Evolutionary conservation across 805 yeast species (phyloP).

Genomic region (Suhomyces sp.): DNA sequence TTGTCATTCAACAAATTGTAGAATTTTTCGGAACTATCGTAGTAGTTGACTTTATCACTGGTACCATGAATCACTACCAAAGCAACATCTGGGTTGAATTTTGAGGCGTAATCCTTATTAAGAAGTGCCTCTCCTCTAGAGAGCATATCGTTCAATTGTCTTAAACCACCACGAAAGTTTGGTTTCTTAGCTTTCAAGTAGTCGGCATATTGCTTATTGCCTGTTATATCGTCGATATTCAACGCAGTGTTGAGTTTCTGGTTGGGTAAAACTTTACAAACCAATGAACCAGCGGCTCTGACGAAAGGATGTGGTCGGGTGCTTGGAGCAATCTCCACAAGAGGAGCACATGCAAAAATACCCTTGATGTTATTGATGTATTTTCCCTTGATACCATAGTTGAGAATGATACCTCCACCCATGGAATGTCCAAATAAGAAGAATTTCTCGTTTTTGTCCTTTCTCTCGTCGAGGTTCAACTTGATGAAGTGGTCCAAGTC

Average conservation of each 20-base stretch:
- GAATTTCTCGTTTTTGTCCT: constrained; percentile 36
- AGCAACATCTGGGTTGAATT: constrained; percentile 42
- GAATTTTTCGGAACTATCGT: constrained; percentile 46
- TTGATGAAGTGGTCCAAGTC: constrained; percentile 62
- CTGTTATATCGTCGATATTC: constrained; percentile 53
- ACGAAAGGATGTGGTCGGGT: constrained; percentile 53
- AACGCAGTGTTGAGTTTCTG: constrained; percentile 55
- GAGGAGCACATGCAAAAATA: constrained; percentile 57
- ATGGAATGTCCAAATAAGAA: constrained; percentile 69
- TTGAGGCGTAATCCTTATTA: constrained; percentile 33
- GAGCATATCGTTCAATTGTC: constrained; percentile 61
- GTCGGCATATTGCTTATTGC: constrained; percentile 45
- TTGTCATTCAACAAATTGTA: constrained; percentile 29
- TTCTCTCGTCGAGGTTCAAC: constrained; percentile 36
- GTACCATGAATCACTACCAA: constrained; percentile 62
- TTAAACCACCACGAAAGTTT: constrained; percentile 51
- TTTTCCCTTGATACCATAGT: constrained; percentile 60
- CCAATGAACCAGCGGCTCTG: constrained; percentile 41
- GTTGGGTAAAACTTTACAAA: constrained; percentile 43
- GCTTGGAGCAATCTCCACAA: constrained; percentile 55
- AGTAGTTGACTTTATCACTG: constrained; percentile 60
- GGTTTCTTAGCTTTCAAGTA: constrained; percentile 41
- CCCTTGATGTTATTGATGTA: constrained; percentile 46
- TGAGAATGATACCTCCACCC: constrained; percentile 76
- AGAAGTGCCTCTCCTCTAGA: constrained; percentile 57